These are phyloP conservation scores for Eucalyptus guilfoylei DNA, from an alignment of 345 rosid genomes.

Conservation along the genomic window DNA sequence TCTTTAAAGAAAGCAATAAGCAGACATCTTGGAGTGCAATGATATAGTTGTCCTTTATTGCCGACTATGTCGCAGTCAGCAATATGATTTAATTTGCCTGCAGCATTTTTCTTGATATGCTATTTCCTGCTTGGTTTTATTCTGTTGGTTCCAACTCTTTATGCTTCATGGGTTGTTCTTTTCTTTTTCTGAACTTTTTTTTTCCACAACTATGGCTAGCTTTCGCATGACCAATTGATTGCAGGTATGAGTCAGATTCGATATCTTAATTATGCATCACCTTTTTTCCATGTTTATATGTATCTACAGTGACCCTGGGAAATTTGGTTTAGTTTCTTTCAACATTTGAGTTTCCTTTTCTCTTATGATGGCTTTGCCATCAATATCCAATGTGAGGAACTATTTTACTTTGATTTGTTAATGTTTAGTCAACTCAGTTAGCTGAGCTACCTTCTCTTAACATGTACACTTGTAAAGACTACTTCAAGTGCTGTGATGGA, in stretches of 20 bases:
- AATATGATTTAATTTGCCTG: neutral
- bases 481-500: neutral
- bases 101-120: neutral
- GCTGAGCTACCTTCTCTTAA: neutral
- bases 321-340: neutral
- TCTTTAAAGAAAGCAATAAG: neutral
- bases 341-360: neutral
- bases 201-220: neutral
- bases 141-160: neutral
- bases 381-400: neutral
- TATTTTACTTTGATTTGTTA: neutral
- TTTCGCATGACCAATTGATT: neutral
- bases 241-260: neutral
- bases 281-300: neutral
- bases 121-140: neutral
- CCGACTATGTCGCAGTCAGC: neutral
- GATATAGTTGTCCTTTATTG: neutral
- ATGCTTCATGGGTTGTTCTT: neutral
- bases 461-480: neutral
- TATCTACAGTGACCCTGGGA: neutral
- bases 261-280: neutral
- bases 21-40: neutral
- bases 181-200: neutral
- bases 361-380: neutral
- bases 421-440: neutral